Conservation (phyloP, 352 stramenopile species). For the Pythium rishiriense region DNA sequence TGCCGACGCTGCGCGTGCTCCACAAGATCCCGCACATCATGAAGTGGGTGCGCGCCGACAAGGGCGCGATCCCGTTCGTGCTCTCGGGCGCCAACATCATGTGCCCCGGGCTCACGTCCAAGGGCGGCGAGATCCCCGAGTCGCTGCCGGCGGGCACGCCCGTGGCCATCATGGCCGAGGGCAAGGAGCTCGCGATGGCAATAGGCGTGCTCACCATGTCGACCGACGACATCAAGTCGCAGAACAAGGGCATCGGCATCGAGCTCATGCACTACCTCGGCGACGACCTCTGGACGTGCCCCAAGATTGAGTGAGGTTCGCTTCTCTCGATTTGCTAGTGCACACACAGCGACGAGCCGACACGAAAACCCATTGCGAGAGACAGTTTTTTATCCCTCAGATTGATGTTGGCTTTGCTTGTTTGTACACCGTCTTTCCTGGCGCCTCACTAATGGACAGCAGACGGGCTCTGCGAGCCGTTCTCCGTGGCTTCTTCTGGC, state of each 20-base stretch:
- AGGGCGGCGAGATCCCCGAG: conserved; percentile 92
- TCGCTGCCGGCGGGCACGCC: conserved; percentile 81
- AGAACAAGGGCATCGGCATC: conserved; percentile 97
- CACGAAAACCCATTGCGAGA: background rate
- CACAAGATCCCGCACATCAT: conserved; percentile 95
- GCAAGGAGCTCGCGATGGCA: conserved; percentile 96
- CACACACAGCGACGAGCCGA: no score
- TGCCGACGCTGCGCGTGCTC: conserved; percentile 95
- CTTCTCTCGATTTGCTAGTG: no score
- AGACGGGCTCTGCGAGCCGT: background rate
- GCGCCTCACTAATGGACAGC: background rate
- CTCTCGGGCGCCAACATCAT: conserved; percentile 98
- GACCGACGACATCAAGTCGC: conserved; percentile 92
- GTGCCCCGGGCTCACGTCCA: conserved; percentile 97
- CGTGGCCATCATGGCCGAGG: conserved; percentile 97
- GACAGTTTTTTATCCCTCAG: background rate
- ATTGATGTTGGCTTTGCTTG: background rate
- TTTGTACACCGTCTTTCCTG: background rate
- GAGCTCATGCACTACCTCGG: conserved; percentile 97
- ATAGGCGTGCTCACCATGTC: conserved; percentile 97
- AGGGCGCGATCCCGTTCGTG: conserved; percentile 97
- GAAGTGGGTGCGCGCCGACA: conserved; percentile 94
- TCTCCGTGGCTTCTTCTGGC: conserved; percentile 5
- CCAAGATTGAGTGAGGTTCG: conserved; percentile 68
- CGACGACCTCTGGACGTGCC: conserved; percentile 94